Evolutionary conservation across 176 grass and related monocot genomes (phyloP).

Genomic region (Ampelocalamus luodianensis): DNA sequence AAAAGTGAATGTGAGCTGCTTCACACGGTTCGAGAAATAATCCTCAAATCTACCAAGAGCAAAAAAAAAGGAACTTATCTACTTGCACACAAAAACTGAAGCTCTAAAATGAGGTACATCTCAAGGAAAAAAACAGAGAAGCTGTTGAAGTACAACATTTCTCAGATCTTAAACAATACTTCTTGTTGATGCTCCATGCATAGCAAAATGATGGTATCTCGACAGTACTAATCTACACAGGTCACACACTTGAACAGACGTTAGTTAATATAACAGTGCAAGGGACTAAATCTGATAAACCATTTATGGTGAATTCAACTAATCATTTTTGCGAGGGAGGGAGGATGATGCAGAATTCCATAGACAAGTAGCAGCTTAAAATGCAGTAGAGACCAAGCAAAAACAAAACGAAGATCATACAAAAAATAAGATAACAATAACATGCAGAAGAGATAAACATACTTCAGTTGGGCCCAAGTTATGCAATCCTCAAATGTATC

Average conservation of each 20-base stretch:
- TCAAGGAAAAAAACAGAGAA: neutral
- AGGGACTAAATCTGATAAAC: neutral
- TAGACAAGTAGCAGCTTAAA: neutral
- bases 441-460: conserved; percentile 25
- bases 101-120: neutral
- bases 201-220: neutral
- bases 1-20: conserved; percentile 83
- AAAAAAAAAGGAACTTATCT: neutral
- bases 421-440: neutral
- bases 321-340: neutral
- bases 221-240: conserved; percentile 8
- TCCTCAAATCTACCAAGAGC: conserved; percentile 70
- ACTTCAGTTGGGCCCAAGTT: conserved; percentile 70
- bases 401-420: neutral
- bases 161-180: neutral
- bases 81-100: conserved; percentile 22
- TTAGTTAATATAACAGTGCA: neutral
- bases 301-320: neutral
- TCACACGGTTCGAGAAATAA: conserved; percentile 80
- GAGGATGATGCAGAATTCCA: neutral
- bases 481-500: conserved; percentile 75
- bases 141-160: neutral
- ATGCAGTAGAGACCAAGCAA: neutral
- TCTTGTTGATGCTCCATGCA: neutral
- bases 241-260: neutral